Conservation (phyloP, 257 asterid species). For the Ophiorrhiza pumila region DNA sequence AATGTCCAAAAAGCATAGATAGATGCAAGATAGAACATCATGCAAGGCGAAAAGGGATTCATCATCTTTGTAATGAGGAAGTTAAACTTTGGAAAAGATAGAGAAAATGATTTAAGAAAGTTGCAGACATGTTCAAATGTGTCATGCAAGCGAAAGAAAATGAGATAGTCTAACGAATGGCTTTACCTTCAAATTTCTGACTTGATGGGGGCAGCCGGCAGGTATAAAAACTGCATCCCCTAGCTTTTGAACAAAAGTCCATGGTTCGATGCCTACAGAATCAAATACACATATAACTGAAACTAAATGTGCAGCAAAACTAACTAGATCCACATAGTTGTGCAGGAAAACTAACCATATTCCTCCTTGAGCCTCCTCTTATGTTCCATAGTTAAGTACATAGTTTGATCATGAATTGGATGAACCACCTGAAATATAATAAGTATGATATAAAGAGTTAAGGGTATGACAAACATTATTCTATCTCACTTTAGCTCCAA, state of each 20-base stretch:
- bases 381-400: conserved; percentile 78
- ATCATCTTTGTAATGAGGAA: no score
- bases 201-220: conserved; percentile 97
- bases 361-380: conserved; percentile 77
- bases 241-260: conserved; percentile 78
- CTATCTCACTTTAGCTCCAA: neutral
- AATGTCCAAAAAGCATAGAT: neutral
- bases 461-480: neutral
- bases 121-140: neutral
- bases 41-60: neutral
- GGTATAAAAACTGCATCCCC: conserved; percentile 93
- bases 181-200: conserved; percentile 53
- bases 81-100: neutral
- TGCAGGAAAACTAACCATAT: conserved; percentile 47
- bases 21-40: neutral
- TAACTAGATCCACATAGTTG: neutral
- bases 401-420: conserved; percentile 84
- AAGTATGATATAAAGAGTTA: neutral
- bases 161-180: neutral
- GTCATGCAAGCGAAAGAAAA: neutral
- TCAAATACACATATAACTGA: conserved; percentile 16
- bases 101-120: no score
- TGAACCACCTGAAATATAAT: conserved; percentile 55
- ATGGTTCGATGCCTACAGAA: conserved; percentile 72
- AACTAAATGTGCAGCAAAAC: neutral